These are phyloP conservation scores for Lachancea cidri DNA, from an alignment of 805 yeast genomes.

Conservation along the genomic window DNA sequence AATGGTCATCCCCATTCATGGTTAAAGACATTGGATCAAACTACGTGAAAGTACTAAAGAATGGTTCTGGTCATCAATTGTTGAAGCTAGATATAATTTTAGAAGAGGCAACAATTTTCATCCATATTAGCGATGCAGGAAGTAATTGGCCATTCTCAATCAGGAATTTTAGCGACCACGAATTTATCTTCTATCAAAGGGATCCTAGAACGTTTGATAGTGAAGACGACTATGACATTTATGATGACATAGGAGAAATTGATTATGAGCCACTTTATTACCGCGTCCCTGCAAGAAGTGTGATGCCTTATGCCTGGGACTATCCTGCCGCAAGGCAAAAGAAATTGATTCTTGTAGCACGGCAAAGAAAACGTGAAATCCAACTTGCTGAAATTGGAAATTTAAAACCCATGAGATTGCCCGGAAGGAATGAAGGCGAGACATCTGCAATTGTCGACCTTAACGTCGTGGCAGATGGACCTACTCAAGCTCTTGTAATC, in stretches of 20 bases:
- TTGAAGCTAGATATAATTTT: slow-evolving; percentile 67
- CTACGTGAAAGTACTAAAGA: slow-evolving; percentile 62
- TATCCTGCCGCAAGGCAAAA: slow-evolving; percentile 86
- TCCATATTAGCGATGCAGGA: slow-evolving; percentile 66
- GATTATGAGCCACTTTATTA: slow-evolving; percentile 76
- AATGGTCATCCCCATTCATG: slow-evolving; percentile 86
- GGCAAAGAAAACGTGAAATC: slow-evolving; percentile 68
- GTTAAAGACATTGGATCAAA: slow-evolving; percentile 81
- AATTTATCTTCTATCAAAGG: slow-evolving; percentile 79
- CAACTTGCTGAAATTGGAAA: slow-evolving; percentile 93
- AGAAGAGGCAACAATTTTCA: slow-evolving; percentile 79
- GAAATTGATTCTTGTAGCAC: slow-evolving; percentile 68
- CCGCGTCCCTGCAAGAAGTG: slow-evolving; percentile 79
- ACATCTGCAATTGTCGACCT: slow-evolving; percentile 62
- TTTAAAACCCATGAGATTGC: slow-evolving; percentile 76
- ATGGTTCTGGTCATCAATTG: slow-evolving; percentile 61
- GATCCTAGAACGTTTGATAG: slow-evolving; percentile 51
- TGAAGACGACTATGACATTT: slow-evolving; percentile 43
- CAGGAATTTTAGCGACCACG: slow-evolving; percentile 83
- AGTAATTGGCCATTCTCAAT: slow-evolving; percentile 90
- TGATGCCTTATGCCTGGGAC: slow-evolving; percentile 98
- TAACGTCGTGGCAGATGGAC: slow-evolving; percentile 95
- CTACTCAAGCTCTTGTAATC: slow-evolving; percentile 81
- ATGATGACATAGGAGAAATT: slow-evolving; percentile 46
- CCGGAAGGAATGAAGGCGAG: slow-evolving; percentile 38